These are phyloP conservation scores for Halocafeteria seosinensis DNA, from an alignment of 108 stramenopile species.

Conservation along the genomic window DNA sequence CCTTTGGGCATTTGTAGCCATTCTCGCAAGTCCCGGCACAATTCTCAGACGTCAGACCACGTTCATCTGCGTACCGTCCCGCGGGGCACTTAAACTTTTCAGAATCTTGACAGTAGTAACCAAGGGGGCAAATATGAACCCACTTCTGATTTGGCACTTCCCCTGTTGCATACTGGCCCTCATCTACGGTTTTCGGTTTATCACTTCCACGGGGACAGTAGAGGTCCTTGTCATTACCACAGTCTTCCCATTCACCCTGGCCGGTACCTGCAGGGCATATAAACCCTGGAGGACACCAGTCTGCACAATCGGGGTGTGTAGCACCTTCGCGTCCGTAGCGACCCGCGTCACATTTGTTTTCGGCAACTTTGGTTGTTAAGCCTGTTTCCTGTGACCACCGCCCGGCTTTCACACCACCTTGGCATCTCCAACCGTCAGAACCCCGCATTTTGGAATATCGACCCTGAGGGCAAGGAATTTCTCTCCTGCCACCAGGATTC, in stretches of 20 bases:
- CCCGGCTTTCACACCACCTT: too few species aligned
- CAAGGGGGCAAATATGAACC: neutral
- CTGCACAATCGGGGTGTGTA: too few species aligned
- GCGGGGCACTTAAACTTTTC: neutral
- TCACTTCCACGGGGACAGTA: neutral
- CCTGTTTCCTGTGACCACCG: too few species aligned
- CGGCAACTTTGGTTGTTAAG: too few species aligned
- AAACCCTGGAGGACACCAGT: neutral
- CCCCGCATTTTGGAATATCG: too few species aligned
- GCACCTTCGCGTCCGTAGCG: too few species aligned
- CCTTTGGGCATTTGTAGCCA: neutral
- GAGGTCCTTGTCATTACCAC: neutral
- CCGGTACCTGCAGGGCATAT: neutral
- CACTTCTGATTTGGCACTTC: neutral
- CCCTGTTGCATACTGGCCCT: neutral
- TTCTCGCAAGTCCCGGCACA: neutral
- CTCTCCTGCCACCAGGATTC: too few species aligned
- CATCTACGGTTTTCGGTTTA: neutral
- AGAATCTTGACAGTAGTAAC: neutral
- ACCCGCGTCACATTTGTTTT: too few species aligned
- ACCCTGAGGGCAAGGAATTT: too few species aligned
- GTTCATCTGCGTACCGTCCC: neutral
- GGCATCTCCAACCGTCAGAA: too few species aligned
- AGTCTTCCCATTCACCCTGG: neutral
- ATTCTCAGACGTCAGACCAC: neutral